Conservation (phyloP, 2,329 filamentous ascomycete genomes). For the Cytospora piceae region DNA sequence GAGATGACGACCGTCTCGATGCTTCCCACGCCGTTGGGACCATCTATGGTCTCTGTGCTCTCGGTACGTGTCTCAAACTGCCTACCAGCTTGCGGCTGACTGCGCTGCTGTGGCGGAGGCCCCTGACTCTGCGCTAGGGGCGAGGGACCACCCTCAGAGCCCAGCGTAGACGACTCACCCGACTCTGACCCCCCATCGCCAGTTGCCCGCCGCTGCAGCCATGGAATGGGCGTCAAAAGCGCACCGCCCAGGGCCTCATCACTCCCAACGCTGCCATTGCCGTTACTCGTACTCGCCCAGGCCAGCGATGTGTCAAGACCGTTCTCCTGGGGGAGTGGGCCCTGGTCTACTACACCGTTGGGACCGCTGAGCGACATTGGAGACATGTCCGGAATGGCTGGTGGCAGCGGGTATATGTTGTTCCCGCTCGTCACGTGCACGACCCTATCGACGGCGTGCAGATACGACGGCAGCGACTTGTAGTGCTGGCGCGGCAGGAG, state of each 20-base stretch:
- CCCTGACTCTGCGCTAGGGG: conserved; percentile 7
- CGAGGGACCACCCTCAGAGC: conserved; percentile 27
- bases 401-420: conserved; percentile 81
- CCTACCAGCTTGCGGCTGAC: conserved; percentile 37
- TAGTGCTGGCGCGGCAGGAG: conserved; percentile 79
- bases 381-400: conserved; percentile 62
- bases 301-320: conserved; percentile 49
- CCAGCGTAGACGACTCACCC: conserved; percentile 25
- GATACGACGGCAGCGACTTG: conserved; percentile 77
- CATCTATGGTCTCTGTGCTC: conserved; percentile 78
- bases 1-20: conserved; percentile 82
- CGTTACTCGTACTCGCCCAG: conserved; percentile 42
- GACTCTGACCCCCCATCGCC: conserved; percentile 32
- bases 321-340: conserved; percentile 39
- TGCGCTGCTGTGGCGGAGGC: conserved; percentile 5
- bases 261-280: conserved; percentile 59
- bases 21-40: conserved; percentile 76
- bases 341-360: conserved; percentile 64
- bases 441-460: conserved; percentile 88
- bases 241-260: conserved; percentile 91
- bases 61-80: conserved; percentile 67
- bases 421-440: conserved; percentile 85
- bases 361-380: conserved; percentile 65
- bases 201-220: conserved; percentile 60
- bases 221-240: conserved; percentile 89